These are phyloP conservation scores for Postia placenta DNA, from an alignment of 768 basidiomycete genomes.

Conservation along the genomic window DNA sequence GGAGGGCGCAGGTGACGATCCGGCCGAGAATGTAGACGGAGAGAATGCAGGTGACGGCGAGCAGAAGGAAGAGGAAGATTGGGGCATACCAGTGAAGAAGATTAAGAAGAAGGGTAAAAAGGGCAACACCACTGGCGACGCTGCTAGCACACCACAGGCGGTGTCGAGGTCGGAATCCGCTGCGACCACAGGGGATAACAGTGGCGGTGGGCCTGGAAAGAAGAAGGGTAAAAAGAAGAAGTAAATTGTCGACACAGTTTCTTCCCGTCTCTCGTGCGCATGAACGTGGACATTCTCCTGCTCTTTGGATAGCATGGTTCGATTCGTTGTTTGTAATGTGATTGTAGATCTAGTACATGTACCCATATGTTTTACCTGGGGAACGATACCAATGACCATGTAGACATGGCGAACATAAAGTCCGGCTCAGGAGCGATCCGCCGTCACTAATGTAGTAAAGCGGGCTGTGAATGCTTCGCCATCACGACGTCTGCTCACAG, in stretches of 20 bases:
- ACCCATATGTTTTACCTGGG: no score
- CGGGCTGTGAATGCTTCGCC: no score
- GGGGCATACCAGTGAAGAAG: constrained; percentile 8
- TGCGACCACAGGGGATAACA: constrained; percentile 3
- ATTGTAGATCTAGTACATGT: no score
- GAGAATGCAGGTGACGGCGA: constrained; percentile 7
- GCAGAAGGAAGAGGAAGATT: constrained; percentile 12
- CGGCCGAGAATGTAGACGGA: constrained; percentile 4
- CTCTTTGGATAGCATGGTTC: no score
- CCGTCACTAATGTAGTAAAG: no score
- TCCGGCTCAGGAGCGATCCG: no score
- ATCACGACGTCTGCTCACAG: no score
- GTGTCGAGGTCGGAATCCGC: constrained; percentile 15
- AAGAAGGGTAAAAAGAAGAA: constrained; percentile 11
- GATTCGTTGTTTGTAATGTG: no score
- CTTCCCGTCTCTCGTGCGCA: no score
- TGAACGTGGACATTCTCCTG: not conserved
- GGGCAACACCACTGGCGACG: constrained; percentile 2
- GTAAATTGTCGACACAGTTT: not conserved
- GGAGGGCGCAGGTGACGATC: no score
- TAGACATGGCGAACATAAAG: no score
- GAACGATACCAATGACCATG: no score
- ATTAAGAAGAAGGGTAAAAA: constrained; percentile 19
- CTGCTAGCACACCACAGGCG: constrained; percentile 5
- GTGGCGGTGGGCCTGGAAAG: constrained; percentile 11